Percentiles rank a stretch among this genome's conserved stretches.
These are phyloP conservation scores for Cladosporium sp. DNA, from an alignment of 2,329 filamentous ascomycete genomes.

Conservation along the genomic window DNA sequence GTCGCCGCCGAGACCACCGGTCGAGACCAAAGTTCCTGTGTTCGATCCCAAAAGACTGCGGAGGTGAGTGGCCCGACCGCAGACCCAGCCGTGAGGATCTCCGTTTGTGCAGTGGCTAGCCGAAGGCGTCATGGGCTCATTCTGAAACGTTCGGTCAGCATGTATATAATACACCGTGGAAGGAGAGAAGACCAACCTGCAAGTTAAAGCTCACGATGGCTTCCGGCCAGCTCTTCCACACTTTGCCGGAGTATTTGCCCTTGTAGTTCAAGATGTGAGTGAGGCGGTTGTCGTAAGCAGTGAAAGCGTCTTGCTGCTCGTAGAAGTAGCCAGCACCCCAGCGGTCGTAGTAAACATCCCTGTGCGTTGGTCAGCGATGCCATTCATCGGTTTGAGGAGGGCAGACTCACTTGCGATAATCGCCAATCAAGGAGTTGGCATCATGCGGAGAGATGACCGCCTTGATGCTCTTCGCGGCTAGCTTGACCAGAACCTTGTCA, in stretches of 20 bases:
- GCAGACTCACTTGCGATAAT: constrained; percentile 5
- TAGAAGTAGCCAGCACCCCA: constrained; percentile 12
- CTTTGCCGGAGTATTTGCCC: constrained; percentile 11
- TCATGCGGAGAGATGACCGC: constrained; percentile 13
- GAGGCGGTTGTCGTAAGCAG: constrained; percentile 10
- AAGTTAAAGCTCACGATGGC: constrained; percentile 16
- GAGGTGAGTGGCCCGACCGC: not conserved
- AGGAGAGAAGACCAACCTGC: not conserved
- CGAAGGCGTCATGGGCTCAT: constrained; percentile 12
- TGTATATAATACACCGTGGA: not conserved
- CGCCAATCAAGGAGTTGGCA: constrained; percentile 8
- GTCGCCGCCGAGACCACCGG: constrained; percentile 15
- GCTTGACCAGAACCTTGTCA: constrained; percentile 10
- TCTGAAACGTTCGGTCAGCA: not conserved
- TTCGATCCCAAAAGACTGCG: constrained; percentile 1
- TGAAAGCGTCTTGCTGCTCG: constrained; percentile 8
- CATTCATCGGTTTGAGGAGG: not conserved
- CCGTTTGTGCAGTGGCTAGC: constrained; percentile 4
- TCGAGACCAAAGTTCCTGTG: constrained; percentile 2
- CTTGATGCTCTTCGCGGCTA: constrained; percentile 11
- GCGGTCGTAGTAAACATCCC: constrained; percentile 9
- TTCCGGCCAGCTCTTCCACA: constrained; percentile 14
- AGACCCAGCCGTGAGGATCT: constrained; percentile 1
- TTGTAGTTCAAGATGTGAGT: constrained; percentile 13
- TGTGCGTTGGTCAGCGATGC: not conserved